A percentile compares a stretch with the other conserved stretches of the same genome.
These are phyloP conservation scores for Cyclotella cryptica DNA, from an alignment of 108 stramenopile species.

Conservation along the genomic window DNA sequence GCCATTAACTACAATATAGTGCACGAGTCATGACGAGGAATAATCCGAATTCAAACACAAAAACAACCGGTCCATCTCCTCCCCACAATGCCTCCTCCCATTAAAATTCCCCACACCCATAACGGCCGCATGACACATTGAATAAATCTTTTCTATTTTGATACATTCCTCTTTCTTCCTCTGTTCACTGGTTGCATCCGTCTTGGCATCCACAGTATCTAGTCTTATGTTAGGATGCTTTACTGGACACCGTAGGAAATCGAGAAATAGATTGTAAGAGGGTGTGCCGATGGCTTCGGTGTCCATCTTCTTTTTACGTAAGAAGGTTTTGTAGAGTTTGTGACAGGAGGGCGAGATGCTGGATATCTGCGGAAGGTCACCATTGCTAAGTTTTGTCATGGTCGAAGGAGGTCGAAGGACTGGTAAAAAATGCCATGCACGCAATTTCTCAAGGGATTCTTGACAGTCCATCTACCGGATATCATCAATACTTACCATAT, in stretches of 20 bases:
- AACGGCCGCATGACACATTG: conserved; percentile 35
- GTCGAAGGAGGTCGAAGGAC: too few relatives aligned
- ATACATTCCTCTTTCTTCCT: conserved; percentile 18
- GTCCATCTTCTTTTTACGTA: conserved; percentile 31
- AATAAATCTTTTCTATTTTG: conserved; percentile 39
- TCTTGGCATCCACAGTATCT: neutral
- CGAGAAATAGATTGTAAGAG: conserved; percentile 30
- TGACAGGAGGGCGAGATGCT: conserved; percentile 16
- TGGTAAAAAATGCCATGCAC: too few relatives aligned
- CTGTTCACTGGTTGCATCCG: neutral
- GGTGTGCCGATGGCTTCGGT: conserved; percentile 36
- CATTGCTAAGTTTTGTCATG: neutral
- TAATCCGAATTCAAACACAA: conserved; percentile 19
- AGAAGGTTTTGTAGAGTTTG: conserved; percentile 25
- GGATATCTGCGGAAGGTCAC: neutral
- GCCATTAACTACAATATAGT: too few relatives aligned
- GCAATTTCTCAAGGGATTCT: too few relatives aligned
- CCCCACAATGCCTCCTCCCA: conserved; percentile 48
- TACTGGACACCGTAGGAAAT: conserved; percentile 39
- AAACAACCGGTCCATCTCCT: conserved; percentile 40
- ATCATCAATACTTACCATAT: too few relatives aligned
- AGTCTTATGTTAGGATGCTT: conserved; percentile 30
- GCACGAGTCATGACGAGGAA: neutral
- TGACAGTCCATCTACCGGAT: too few relatives aligned
- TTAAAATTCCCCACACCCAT: conserved; percentile 53